Percentiles rank a stretch among this genome's conserved stretches.
phyloP scores from a whole-genome alignment of 768 basidiomycete species.

The Boletales sp. region DNA sequence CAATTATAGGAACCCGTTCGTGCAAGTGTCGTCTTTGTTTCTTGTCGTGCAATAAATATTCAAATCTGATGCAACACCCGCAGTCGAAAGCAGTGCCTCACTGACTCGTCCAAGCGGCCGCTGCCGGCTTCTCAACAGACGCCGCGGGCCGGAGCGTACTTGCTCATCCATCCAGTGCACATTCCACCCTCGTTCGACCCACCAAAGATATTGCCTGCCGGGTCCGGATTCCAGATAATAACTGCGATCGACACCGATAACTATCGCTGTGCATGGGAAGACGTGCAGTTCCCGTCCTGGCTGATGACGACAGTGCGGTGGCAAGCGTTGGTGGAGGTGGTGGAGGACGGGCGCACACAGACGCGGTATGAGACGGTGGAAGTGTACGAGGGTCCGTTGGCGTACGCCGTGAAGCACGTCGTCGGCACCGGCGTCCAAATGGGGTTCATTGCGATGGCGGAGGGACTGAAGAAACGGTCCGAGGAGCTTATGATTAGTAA shows the following conservation, averaged over 20 bases:
- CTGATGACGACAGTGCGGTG: conserved; percentile 56
- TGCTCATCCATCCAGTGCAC: conserved; percentile 50
- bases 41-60: neutral
- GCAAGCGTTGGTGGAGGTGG: conserved; percentile 51
- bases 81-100: conserved; percentile 49
- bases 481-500: conserved; percentile 34
- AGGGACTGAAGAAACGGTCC: conserved; percentile 50
- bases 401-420: conserved; percentile 49
- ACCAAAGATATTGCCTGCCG: conserved; percentile 27
- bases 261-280: conserved; percentile 56
- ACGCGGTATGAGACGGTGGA: conserved; percentile 66
- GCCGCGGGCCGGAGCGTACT: conserved; percentile 44
- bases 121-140: conserved; percentile 43
- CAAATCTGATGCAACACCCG: neutral
- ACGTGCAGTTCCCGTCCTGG: conserved; percentile 40
- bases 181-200: conserved; percentile 58
- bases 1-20: conserved; percentile 60
- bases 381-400: conserved; percentile 54
- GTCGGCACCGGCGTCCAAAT: conserved; percentile 39
- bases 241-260: conserved; percentile 50
- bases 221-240: conserved; percentile 43
- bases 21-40: conserved; percentile 38
- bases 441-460: conserved; percentile 53
- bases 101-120: conserved; percentile 39
- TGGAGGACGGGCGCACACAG: conserved; percentile 41